Conservation (phyloP, 1,139 yeast genomes). For the Zygosaccharomyces pseudobailii region DNA sequence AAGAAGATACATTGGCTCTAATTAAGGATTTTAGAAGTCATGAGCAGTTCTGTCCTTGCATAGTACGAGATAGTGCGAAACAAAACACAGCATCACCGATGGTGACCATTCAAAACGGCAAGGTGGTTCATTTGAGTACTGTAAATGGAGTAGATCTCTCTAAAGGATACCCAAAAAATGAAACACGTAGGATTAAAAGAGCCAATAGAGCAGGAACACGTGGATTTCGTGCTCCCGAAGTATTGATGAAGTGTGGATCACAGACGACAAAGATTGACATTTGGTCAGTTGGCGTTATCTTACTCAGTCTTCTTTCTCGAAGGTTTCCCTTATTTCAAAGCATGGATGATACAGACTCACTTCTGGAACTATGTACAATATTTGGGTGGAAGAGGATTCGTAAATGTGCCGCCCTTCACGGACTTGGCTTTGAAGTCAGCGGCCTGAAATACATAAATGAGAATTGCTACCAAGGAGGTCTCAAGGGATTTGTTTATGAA, state of each 20-base stretch:
- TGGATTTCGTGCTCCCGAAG: constrained; percentile 95
- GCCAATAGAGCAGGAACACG: constrained; percentile 98
- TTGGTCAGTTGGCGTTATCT: constrained; percentile 90
- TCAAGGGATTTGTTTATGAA: constrained; percentile 31
- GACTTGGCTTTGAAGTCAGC: constrained; percentile 74
- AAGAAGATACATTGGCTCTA: constrained; percentile 16
- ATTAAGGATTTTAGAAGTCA: constrained; percentile 32
- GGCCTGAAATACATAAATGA: constrained; percentile 32
- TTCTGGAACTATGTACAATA: constrained; percentile 76
- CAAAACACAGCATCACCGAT: constrained; percentile 16
- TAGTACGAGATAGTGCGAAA: constrained; percentile 16
- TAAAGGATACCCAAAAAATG: constrained; percentile 76
- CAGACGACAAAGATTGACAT: constrained; percentile 80
- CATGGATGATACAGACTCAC: constrained; percentile 86
- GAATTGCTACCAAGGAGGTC: constrained; percentile 26
- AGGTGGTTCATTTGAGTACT: constrained; percentile 26
- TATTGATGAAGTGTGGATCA: constrained; percentile 76
- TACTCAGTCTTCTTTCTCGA: constrained; percentile 64
- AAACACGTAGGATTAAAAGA: constrained; percentile 79
- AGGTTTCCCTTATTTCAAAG: constrained; percentile 87
- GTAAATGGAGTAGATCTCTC: constrained; percentile 34
- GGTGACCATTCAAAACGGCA: constrained; percentile 32
- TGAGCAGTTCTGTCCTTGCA: constrained; percentile 33
- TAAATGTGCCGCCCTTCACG: constrained; percentile 79
- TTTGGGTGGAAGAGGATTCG: constrained; percentile 76